These are phyloP conservation scores for Hypocreales sp. DNA, from an alignment of 2,329 filamentous ascomycete species.

Conservation along the genomic window DNA sequence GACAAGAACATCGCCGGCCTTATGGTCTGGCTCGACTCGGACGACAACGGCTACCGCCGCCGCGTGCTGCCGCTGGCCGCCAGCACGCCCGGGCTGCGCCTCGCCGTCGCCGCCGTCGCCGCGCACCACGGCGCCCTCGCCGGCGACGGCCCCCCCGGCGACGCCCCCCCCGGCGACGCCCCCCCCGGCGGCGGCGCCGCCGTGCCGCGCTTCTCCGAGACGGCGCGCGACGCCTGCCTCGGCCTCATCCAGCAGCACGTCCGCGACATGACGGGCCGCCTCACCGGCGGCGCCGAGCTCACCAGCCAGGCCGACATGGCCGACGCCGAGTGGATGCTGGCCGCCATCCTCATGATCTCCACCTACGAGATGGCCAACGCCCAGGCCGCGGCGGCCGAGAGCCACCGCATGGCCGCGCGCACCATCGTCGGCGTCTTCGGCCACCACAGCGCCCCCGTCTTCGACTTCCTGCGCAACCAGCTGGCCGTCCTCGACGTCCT, in stretches of 20 bases:
- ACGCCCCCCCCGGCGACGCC: constrained; percentile 13
- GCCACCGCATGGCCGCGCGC: constrained; percentile 12
- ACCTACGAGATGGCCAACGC: constrained; percentile 15
- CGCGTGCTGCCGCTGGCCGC: constrained; percentile 11
- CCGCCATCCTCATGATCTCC: constrained; percentile 14
- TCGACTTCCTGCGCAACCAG: constrained; percentile 14
- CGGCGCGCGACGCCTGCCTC: constrained; percentile 12
- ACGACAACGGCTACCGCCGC: constrained; percentile 13
- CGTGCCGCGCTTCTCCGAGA: constrained; percentile 9
- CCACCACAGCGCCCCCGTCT: constrained; percentile 7
- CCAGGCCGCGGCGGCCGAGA: constrained; percentile 10
- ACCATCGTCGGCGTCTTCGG: constrained; percentile 14
- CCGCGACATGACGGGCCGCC: constrained; percentile 9
- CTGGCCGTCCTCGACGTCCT: constrained; percentile 13
- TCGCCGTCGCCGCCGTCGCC: constrained; percentile 14
- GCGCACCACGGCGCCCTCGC: constrained; percentile 12
- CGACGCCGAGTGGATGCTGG: constrained; percentile 14
- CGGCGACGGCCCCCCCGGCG: constrained; percentile 10
- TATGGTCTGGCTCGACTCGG: constrained; percentile 16
- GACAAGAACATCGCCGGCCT: constrained; percentile 12
- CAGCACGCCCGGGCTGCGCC: constrained; percentile 10
- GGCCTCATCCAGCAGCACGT: constrained; percentile 9
- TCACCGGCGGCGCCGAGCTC: constrained; percentile 8
- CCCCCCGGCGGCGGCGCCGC: constrained; percentile 7
- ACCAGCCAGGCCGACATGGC: constrained; percentile 8